Evolutionary conservation across 2,329 filamentous ascomycete species (phyloP).

Genomic region (Celoporthe dispersa): DNA sequence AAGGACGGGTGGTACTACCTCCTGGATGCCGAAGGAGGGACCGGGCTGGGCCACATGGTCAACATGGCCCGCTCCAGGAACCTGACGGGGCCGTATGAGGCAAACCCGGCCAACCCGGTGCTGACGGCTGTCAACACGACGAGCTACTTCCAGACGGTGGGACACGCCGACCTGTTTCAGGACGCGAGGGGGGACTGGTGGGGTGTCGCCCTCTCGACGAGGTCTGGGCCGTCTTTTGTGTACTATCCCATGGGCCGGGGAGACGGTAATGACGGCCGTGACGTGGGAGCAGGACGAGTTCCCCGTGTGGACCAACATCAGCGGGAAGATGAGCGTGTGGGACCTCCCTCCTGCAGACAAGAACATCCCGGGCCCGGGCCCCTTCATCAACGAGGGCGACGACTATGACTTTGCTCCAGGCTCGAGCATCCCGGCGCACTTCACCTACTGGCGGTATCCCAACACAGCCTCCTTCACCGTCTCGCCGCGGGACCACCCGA

Average conservation of each 20-base stretch:
- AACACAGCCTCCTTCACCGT: slow-evolving; percentile 48
- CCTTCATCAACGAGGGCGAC: slow-evolving; percentile 36
- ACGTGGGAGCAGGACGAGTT: slow-evolving; percentile 42
- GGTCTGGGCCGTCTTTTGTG: slow-evolving; percentile 43
- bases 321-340: slow-evolving; percentile 37
- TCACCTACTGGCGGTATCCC: slow-evolving; percentile 61
- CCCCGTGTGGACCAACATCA: slow-evolving; percentile 42
- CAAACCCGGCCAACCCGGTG: slow-evolving; percentile 48
- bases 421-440: slow-evolving; percentile 53
- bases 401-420: slow-evolving; percentile 41
- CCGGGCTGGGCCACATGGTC: slow-evolving; percentile 52
- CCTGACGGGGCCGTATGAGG: slow-evolving; percentile 50
- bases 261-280: slow-evolving; percentile 47
- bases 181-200: slow-evolving; percentile 49
- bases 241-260: slow-evolving; percentile 50
- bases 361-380: slow-evolving; percentile 33
- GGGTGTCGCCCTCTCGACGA: slow-evolving; percentile 46
- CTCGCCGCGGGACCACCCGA: slow-evolving; percentile 47
- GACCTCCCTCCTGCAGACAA: slow-evolving; percentile 30
- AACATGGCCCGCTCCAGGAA: slow-evolving; percentile 50
- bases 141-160: slow-evolving; percentile 56
- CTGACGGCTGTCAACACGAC: slow-evolving; percentile 50
- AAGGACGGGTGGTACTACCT: slow-evolving; percentile 58
- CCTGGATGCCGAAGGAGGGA: slow-evolving; percentile 57
- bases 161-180: slow-evolving; percentile 61